These are phyloP conservation scores for Stereum hirsutum DNA, from an alignment of 1,284 basidiomycete genomes.

Conservation along the genomic window DNA sequence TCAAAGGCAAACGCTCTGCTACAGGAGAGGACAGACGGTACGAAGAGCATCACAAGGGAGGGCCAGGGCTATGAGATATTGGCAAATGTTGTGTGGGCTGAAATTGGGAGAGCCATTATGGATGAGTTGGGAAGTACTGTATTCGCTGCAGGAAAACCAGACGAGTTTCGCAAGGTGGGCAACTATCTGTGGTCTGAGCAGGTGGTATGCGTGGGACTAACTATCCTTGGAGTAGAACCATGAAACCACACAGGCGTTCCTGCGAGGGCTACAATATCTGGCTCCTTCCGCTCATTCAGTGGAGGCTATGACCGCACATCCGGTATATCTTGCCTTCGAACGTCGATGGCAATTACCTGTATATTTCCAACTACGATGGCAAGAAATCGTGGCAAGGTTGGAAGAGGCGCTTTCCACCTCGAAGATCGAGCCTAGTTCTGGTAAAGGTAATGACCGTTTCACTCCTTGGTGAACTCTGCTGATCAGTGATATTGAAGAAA, in stretches of 20 bases:
- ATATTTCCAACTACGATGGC: slow-evolving; percentile 97
- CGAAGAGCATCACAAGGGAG: slow-evolving; percentile 12
- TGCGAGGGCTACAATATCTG: slow-evolving; percentile 76
- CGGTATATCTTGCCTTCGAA: slow-evolving; percentile 67
- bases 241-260: slow-evolving; percentile 75
- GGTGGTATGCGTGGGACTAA: not conserved
- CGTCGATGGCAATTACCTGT: slow-evolving; percentile 92
- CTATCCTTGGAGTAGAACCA: slow-evolving; percentile 50
- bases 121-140: slow-evolving; percentile 76
- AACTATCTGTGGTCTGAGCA: not conserved
- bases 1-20: slow-evolving; percentile 2
- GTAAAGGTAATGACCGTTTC: slow-evolving; percentile 24
- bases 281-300: slow-evolving; percentile 72
- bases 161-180: slow-evolving; percentile 80
- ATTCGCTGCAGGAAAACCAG: slow-evolving; percentile 86
- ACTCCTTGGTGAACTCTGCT: not conserved
- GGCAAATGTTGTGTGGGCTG: slow-evolving; percentile 83
- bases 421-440: slow-evolving; percentile 30
- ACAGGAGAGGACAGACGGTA: slow-evolving; percentile 1
- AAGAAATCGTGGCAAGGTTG: slow-evolving; percentile 76
- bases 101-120: slow-evolving; percentile 71
- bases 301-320: slow-evolving; percentile 62
- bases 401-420: slow-evolving; percentile 56
- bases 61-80: slow-evolving; percentile 62
- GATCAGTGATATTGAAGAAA: slow-evolving; percentile 8